Evolutionary conservation across 129 eudicot species (phyloP).

Genomic region (Oenanthe sinensis): DNA sequence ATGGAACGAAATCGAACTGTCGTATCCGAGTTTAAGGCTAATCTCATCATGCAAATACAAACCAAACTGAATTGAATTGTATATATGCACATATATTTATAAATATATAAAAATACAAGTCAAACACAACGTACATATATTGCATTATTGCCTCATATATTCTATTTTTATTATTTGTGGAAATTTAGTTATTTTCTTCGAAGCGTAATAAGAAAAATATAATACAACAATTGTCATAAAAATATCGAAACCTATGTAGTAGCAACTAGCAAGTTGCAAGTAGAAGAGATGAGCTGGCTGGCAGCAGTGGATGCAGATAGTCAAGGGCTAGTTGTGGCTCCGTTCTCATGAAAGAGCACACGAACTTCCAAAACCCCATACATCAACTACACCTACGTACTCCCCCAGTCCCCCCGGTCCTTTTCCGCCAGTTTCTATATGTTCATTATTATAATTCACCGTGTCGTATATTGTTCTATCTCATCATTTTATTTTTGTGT

Average conservation of each 20-base stretch:
- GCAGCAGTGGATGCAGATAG: not conserved
- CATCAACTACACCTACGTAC: not conserved
- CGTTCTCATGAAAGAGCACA: not conserved
- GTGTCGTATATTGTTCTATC: not conserved
- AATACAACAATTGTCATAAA: too few species aligned
- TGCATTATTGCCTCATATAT: too few species aligned
- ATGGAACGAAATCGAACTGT: conserved; percentile 1
- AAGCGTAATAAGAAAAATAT: too few species aligned
- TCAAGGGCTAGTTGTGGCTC: conserved; percentile 2
- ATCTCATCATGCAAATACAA: not conserved
- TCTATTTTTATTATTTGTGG: too few species aligned
- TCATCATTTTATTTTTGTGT: not conserved
- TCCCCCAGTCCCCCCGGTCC: conserved; percentile 1
- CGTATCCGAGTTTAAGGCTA: not conserved
- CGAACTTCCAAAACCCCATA: conserved; percentile 4
- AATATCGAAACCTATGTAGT: too few species aligned
- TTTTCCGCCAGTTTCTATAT: not conserved
- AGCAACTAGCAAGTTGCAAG: not conserved
- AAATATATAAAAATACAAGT: too few species aligned
- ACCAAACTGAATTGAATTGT: not conserved
- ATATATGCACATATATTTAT: not conserved
- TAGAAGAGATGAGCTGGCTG: not conserved
- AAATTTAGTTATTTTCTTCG: too few species aligned
- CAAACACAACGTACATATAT: too few species aligned
- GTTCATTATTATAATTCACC: not conserved